These are phyloP conservation scores for Aspergillus hortae DNA, from an alignment of 2,329 filamentous ascomycete genomes.

Conservation along the genomic window DNA sequence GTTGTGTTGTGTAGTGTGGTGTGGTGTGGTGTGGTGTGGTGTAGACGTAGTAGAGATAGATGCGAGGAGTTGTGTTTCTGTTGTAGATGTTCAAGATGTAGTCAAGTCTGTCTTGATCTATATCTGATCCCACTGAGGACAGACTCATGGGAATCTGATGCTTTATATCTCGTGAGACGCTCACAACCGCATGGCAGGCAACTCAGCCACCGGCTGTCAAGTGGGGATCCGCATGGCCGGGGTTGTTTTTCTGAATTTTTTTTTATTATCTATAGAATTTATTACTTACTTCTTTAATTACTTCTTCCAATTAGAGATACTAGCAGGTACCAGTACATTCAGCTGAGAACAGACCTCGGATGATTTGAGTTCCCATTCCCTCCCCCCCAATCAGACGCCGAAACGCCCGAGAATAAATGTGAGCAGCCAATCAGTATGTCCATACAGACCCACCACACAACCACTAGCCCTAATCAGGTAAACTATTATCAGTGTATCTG, in stretches of 20 bases:
- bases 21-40: no score
- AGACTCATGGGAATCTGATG: constrained; percentile 10
- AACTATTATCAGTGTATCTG: no score
- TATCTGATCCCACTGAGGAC: no score
- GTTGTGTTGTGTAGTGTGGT: not conserved
- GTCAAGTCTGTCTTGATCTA: no score
- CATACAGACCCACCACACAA: no score
- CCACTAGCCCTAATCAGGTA: no score
- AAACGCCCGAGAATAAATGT: no score
- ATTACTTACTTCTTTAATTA: not conserved
- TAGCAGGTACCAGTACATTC: not conserved
- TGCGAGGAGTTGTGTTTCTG: not conserved
- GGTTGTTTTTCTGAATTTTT: constrained; percentile 6
- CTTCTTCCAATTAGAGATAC: not conserved
- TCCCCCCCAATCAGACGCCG: no score
- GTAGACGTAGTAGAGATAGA: not conserved
- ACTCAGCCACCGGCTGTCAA: constrained; percentile 8
- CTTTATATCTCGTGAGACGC: constrained; percentile 12
- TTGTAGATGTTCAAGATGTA: not conserved
- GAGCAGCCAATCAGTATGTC: no score
- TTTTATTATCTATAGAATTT: not conserved
- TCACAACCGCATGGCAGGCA: constrained; percentile 1
- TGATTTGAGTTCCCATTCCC: not conserved
- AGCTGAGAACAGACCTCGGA: not conserved
- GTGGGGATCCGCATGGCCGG: constrained; percentile 12